These are phyloP conservation scores for Harringtonia aguacate DNA, from an alignment of 2,329 filamentous ascomycete species.

Conservation along the genomic window DNA sequence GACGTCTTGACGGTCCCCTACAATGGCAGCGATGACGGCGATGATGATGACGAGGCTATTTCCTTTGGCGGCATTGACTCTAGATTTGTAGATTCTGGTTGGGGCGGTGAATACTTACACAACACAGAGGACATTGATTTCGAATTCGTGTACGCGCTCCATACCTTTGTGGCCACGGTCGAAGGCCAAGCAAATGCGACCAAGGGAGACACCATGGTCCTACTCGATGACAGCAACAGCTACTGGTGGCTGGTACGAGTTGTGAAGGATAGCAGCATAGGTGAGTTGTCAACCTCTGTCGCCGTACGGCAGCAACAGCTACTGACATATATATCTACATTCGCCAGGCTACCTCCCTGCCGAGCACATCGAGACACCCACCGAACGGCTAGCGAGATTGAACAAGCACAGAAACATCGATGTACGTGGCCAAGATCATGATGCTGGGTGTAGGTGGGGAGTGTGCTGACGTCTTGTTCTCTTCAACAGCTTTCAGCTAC, in stretches of 20 bases:
- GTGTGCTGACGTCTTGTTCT: conserved; percentile 10
- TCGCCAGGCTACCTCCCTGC: conserved; percentile 78
- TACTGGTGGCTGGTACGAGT: conserved; percentile 99
- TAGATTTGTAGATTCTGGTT: conserved; percentile 60
- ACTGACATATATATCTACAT: conserved; percentile 4
- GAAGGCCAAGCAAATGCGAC: conserved; percentile 97
- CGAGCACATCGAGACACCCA: conserved; percentile 97
- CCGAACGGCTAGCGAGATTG: conserved; percentile 80
- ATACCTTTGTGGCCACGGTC: conserved; percentile 95
- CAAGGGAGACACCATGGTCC: conserved; percentile 97
- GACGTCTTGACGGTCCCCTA: conserved; percentile 11
- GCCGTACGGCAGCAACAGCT: background rate
- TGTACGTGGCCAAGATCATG: conserved; percentile 39
- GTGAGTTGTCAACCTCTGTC: conserved; percentile 23
- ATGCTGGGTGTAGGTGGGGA: background rate
- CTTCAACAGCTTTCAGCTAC: conserved; percentile 42
- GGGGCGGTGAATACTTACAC: conserved; percentile 78
- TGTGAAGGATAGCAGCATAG: conserved; percentile 94
- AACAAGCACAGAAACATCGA: conserved; percentile 99
- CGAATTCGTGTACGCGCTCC: conserved; percentile 96
- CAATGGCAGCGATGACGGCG: conserved; percentile 9
- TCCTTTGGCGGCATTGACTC: conserved; percentile 35
- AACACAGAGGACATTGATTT: conserved; percentile 98
- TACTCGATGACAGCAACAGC: conserved; percentile 96
- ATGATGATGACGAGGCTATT: conserved; percentile 24